A percentile compares a stretch with the other conserved stretches of the same genome.
phyloP scores from a whole-genome alignment of 768 basidiomycete species.

The Multifurca ochricompacta region DNA sequence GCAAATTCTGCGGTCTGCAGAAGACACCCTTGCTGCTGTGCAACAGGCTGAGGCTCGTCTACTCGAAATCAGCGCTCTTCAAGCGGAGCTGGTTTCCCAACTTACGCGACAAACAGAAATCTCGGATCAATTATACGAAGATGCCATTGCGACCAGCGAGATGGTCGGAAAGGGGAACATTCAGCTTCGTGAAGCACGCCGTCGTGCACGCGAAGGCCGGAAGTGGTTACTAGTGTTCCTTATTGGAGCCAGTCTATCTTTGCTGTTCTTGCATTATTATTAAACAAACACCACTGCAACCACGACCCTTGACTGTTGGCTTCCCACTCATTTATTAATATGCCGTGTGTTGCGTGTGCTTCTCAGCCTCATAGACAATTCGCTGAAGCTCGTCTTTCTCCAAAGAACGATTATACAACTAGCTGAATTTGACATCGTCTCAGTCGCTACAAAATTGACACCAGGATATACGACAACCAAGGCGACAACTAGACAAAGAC shows the following conservation, averaged over 20 bases:
- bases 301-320: neutral
- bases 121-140: constrained; percentile 90
- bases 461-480: neutral
- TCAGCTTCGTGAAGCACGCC: constrained; percentile 83
- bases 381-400: neutral
- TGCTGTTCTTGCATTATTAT: constrained; percentile 93
- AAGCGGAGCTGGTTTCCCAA: constrained; percentile 86
- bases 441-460: neutral
- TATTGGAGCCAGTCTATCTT: constrained; percentile 80
- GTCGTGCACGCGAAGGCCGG: constrained; percentile 79
- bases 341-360: neutral
- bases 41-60: constrained; percentile 87
- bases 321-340: neutral
- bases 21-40: constrained; percentile 81
- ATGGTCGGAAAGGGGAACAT: constrained; percentile 85
- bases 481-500: neutral
- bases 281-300: constrained; percentile 25
- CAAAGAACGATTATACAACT: neutral
- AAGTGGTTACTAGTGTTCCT: constrained; percentile 89
- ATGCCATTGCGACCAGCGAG: constrained; percentile 80
- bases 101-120: constrained; percentile 85
- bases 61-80: constrained; percentile 87
- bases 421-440: neutral
- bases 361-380: neutral
- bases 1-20: constrained; percentile 72